Evolutionary conservation across 2,329 filamentous ascomycete genomes (phyloP).

Genomic region (Corinectria fuckeliana): DNA sequence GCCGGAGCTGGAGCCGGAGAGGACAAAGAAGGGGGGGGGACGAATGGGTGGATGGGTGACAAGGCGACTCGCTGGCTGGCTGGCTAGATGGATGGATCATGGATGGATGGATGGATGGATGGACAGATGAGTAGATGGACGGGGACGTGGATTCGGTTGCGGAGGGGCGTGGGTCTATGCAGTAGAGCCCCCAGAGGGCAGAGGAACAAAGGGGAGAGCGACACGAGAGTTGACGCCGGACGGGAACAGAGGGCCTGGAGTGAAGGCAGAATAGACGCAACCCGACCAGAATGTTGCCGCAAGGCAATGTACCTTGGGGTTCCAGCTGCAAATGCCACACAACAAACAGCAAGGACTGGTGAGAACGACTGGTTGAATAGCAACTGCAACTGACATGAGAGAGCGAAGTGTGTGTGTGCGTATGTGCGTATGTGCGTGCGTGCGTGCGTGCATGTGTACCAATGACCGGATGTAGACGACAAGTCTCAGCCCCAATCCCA

Average conservation of each 20-base stretch:
- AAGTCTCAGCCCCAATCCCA: neutral
- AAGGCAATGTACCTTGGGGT: neutral
- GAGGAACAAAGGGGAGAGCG: neutral
- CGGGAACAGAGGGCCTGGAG: neutral
- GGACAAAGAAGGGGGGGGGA: constrained; percentile 20
- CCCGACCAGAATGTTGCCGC: constrained; percentile 5
- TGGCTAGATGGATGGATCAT: neutral
- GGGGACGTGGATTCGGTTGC: constrained; percentile 5
- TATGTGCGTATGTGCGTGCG: neutral
- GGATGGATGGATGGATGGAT: neutral
- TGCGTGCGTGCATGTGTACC: constrained; percentile 4
- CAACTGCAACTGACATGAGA: constrained; percentile 5
- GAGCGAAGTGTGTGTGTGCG: neutral
- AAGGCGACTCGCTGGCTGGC: constrained; percentile 5
- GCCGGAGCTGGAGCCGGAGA: constrained; percentile 35
- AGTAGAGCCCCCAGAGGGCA: neutral
- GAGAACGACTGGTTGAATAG: neutral
- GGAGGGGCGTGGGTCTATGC: constrained; percentile 15
- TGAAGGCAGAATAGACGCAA: constrained; percentile 1
- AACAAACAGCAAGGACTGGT: neutral
- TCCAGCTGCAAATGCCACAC: neutral
- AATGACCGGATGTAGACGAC: constrained; percentile 8
- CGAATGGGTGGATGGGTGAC: constrained; percentile 8
- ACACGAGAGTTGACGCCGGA: constrained; percentile 5
- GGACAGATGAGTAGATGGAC: constrained; percentile 2